Base-by-base conservation (phyloP, 257 asterid species). In the Salvia rosmarinus region DNA sequence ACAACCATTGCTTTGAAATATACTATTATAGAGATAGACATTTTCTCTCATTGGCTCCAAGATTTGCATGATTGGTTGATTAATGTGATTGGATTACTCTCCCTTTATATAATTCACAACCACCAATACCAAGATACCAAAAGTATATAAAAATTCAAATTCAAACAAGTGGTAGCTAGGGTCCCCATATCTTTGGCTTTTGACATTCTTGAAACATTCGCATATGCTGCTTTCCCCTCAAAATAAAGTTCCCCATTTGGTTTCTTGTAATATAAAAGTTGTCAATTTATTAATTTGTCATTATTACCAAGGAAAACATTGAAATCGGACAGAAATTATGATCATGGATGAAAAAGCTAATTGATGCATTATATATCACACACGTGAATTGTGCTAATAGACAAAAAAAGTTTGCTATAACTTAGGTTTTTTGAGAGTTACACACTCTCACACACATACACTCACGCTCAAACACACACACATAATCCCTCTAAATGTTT, bases 1-100 rank as follows among this genome's bases (percentile, higher is more conserved):
- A 52, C 49, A 80, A 72, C 71, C 79, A 72, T 56, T 77, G 78
- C 75, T 61, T 77, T 71, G 78, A 70, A 67, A 42, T 61, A 4
- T 46, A 13, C 3, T 13, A 32, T 1, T 32, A 30, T 8, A 10
- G 19, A 39, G 37, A 32, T 32, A 1, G 16, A n/a, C 13, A 13
- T 28, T 58, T 34, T 44, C 12, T 14, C 52, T 68, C 43, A 49
- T 70, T 75, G 68, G 37, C 49, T 32, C 34, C 12, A 30, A 37
- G 50, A 51, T 35, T 51, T 51, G 30, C 50, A 50, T 47, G 44
- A 28, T 72, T 42, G 55, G 70, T 52, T 9, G 54, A 63, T 4
- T 49, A 55, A 64, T 68, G 70, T 68, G 77, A 67, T 67, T 75
- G 64, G 75, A 32, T 55, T 61, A 34, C 2, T 40, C 56, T 50